Evolutionary conservation across 805 yeast genomes (phyloP).

Genomic region (Saturnispora silvae): DNA sequence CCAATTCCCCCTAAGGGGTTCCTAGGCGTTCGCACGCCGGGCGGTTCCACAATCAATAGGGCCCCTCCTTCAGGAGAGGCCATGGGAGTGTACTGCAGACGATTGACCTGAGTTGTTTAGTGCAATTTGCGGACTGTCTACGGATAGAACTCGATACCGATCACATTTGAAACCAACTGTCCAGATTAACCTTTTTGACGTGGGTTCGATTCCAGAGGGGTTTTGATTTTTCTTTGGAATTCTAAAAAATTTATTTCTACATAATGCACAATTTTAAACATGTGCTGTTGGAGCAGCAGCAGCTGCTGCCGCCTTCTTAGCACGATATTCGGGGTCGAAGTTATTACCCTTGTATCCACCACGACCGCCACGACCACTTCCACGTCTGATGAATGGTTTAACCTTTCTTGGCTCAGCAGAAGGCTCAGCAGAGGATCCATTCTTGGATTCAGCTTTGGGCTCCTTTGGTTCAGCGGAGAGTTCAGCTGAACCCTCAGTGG

Average conservation of each 20-base stretch:
- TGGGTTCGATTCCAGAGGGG: neutral
- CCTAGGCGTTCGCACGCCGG: conserved; percentile 31
- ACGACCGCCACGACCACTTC: no score
- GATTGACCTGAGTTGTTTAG: conserved; percentile 30
- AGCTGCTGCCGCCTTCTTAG: neutral
- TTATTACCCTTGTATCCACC: conserved; percentile 1
- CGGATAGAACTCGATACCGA: conserved; percentile 31
- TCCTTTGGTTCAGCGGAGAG: no score
- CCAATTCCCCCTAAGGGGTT: conserved; percentile 25
- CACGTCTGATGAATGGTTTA: no score
- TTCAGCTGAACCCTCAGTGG: no score
- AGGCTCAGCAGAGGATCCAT: no score
- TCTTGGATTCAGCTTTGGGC: no score
- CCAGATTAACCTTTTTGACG: neutral
- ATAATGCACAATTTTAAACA: no score
- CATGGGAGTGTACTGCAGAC: conserved; percentile 31
- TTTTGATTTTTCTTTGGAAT: neutral
- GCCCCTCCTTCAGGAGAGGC: neutral
- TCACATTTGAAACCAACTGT: conserved; percentile 19
- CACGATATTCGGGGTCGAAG: conserved; percentile 1
- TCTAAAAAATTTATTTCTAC: neutral
- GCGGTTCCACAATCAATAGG: conserved; percentile 29
- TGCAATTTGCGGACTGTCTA: conserved; percentile 28
- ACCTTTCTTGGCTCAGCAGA: no score
- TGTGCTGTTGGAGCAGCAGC: no score